Base-by-base conservation (phyloP, 495 filamentous ascomycete species). In the Penicillium manginii region DNA sequence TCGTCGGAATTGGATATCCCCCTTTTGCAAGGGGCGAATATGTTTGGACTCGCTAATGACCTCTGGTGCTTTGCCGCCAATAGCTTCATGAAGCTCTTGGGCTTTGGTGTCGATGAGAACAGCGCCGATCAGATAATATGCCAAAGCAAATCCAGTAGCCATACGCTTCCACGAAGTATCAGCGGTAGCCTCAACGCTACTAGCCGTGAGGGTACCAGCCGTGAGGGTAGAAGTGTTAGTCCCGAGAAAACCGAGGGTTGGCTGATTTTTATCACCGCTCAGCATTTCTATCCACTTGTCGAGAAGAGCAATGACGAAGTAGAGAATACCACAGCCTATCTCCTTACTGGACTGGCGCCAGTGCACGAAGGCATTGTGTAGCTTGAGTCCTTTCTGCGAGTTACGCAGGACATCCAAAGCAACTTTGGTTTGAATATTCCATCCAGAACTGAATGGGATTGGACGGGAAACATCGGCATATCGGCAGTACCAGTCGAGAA, bases 321-420 rank as follows among this genome's bases (percentile, higher is more conserved):
- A 86, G 7, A 85, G 65, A 40, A 85, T 61, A 40, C 82, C 81
- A 53, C 81, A 85, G 22, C 83, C 82, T 15, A 87, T 75, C 55
- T 87, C 84, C 43, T 77, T 70, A 46, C 81, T 82, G 0, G 81
- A 79, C 29, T 83, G 76, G 8, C 84, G 82, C 83, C 83, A 87
- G 58, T 84, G 83, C 35, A 86, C 76, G 64, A 87, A 87, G 4
- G 83, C 78, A 62, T 81, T 86, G 70, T 87, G 84, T n/a, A 85
- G 67, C 22, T 77, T 72, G 4, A 87, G 76, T 10, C 84, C 84
- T 63, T 84, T 84, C 58, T 86, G 83, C 17, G 78, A 75, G 53
- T 77, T 78, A 32, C 73, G 74, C 50, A 86, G 68, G 29, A 72
- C 81, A 61, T 86, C 82, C 23, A 84, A 59, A 14, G 75, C 84